Conservation (phyloP, 352 stramenopile genomes). For the Globisporangium canariense region DNA sequence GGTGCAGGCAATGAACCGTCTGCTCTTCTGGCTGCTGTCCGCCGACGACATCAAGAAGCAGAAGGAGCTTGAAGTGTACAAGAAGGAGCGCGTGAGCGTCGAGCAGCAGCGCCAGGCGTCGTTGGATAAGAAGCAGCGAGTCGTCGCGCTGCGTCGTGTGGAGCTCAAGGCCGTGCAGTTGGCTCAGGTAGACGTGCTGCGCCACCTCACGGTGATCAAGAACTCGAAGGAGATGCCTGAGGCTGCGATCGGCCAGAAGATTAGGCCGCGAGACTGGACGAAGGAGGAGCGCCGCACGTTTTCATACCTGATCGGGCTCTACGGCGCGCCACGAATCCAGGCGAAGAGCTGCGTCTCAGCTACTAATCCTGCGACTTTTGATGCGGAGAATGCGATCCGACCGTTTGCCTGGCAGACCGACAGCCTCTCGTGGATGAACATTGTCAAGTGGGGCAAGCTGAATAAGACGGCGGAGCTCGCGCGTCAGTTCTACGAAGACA, state of each 20-base stretch:
- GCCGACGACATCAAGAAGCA: conserved; percentile 82
- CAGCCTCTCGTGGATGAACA: conserved; percentile 80
- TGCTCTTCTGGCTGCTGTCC: conserved; percentile 84
- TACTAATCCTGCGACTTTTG: conserved; percentile 27
- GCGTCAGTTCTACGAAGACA: conserved; percentile 64
- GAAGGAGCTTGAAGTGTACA: conserved; percentile 72
- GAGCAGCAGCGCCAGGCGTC: conserved; percentile 72
- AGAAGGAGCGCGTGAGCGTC: conserved; percentile 63
- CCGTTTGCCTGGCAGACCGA: conserved; percentile 74
- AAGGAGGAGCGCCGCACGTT: conserved; percentile 83
- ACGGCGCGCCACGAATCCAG: conserved; percentile 74
- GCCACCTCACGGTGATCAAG: conserved; percentile 54
- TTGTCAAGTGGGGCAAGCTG: conserved; percentile 76
- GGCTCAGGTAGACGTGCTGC: conserved; percentile 74
- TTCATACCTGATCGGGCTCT: conserved; percentile 69
- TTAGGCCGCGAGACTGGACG: conserved; percentile 82
- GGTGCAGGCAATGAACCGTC: conserved; percentile 87
- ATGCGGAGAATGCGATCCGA: conserved; percentile 32
- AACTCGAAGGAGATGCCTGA: conserved; percentile 72
- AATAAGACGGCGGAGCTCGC: conserved; percentile 75
- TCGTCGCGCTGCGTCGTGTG: conserved; percentile 57
- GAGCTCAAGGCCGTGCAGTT: conserved; percentile 86
- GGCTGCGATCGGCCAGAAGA: conserved; percentile 47
- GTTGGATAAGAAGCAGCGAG: conserved; percentile 70
- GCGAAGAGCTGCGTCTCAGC: conserved; percentile 51